These are phyloP conservation scores for Pyrrhoderma lamaoense DNA, from an alignment of 1,284 basidiomycete genomes.

Conservation along the genomic window DNA sequence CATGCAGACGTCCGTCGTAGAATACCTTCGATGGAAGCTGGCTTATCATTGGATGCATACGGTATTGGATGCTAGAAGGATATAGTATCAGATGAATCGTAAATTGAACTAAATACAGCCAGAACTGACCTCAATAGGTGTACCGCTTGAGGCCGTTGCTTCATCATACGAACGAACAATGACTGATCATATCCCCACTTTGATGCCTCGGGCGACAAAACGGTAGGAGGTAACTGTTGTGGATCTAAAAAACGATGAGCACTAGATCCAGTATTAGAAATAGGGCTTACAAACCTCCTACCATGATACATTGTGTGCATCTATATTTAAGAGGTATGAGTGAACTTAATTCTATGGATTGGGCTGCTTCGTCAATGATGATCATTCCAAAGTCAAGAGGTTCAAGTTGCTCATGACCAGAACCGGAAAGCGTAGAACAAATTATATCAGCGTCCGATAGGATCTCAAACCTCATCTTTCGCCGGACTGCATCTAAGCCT, in stretches of 20 bases:
- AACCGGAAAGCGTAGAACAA: slow-evolving; percentile 88
- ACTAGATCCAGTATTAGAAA: neutral
- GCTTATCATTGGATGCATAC: slow-evolving; percentile 98
- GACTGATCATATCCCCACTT: slow-evolving; percentile 84
- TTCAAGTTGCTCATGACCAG: slow-evolving; percentile 85
- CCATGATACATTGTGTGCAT: slow-evolving; percentile 84
- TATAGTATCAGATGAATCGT: slow-evolving; percentile 10
- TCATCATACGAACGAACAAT: slow-evolving; percentile 89
- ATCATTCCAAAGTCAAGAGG: slow-evolving; percentile 91
- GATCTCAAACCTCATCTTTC: slow-evolving; percentile 70
- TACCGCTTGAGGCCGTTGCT: slow-evolving; percentile 69
- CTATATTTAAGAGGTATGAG: slow-evolving; percentile 93
- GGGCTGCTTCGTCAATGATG: slow-evolving; percentile 97
- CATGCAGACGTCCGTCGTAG: slow-evolving; percentile 75
- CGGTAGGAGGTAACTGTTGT: slow-evolving; percentile 94
- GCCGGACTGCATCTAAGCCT: slow-evolving; percentile 69
- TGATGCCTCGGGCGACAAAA: slow-evolving; percentile 83
- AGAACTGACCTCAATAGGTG: slow-evolving; percentile 77
- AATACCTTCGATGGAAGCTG: slow-evolving; percentile 85
- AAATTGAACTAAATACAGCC: neutral
- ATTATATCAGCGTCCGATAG: slow-evolving; percentile 88
- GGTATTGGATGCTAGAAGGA: slow-evolving; percentile 84
- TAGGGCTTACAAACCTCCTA: slow-evolving; percentile 61
- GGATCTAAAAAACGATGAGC: slow-evolving; percentile 55
- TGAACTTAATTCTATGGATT: slow-evolving; percentile 95